Conservation (phyloP, 2,329 filamentous ascomycete species). For the Epichloe coenophiala region DNA sequence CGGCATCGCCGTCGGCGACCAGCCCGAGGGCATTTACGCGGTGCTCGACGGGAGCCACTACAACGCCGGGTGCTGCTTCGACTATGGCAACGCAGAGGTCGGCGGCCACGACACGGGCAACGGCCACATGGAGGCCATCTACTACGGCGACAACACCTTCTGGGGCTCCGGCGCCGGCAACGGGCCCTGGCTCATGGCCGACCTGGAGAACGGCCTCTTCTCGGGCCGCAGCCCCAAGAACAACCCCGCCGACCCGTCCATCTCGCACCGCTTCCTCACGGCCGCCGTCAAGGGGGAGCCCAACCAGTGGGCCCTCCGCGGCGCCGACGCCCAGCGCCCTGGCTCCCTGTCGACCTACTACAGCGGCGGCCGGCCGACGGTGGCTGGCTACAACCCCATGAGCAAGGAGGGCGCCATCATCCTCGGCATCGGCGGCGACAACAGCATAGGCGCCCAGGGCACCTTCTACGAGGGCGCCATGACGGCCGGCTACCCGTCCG, state of each 20-base stretch:
- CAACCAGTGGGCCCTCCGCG: constrained; percentile 45
- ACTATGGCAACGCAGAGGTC: constrained; percentile 44
- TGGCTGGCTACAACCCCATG: constrained; percentile 41
- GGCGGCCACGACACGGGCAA: constrained; percentile 40
- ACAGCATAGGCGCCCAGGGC: constrained; percentile 43
- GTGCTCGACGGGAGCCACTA: constrained; percentile 47
- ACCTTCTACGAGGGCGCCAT: constrained; percentile 55
- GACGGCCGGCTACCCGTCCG: constrained; percentile 47
- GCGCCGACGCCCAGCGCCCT: constrained; percentile 36
- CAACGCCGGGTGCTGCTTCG: constrained; percentile 42
- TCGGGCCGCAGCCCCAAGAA: constrained; percentile 32
- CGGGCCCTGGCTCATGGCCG: constrained; percentile 57
- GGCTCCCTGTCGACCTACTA: constrained; percentile 45
- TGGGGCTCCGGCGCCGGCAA: constrained; percentile 45
- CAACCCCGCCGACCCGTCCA: constrained; percentile 38
- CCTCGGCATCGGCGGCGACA: constrained; percentile 59
- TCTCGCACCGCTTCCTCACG: constrained; percentile 43
- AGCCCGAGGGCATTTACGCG: constrained; percentile 45
- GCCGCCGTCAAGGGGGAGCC: constrained; percentile 39
- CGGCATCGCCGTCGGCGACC: constrained; percentile 41
- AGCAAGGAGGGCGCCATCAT: constrained; percentile 51
- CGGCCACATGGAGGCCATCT: constrained; percentile 57
- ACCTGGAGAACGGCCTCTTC: constrained; percentile 55
- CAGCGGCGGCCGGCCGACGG: constrained; percentile 37
- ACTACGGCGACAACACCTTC: constrained; percentile 39